Conservation (phyloP, 2,329 filamentous ascomycete species). For the Aplosporella prunicola region DNA sequence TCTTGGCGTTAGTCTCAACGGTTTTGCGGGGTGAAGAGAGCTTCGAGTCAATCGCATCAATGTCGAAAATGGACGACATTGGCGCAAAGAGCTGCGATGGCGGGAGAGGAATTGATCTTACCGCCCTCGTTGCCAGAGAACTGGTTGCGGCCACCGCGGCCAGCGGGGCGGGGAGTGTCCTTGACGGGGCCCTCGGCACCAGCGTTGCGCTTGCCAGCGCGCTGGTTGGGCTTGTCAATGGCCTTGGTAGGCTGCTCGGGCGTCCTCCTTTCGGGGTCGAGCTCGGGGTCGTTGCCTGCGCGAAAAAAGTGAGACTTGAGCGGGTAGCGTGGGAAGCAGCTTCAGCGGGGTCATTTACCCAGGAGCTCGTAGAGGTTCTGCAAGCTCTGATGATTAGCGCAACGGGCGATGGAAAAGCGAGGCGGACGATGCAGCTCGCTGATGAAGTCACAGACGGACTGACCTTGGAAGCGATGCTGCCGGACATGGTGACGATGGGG, state of each 20-base stretch:
- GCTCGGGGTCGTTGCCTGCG: conserved; percentile 61
- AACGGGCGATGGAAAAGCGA: neutral
- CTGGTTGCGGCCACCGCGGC: conserved; percentile 38
- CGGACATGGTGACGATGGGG: conserved; percentile 26
- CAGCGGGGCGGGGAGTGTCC: conserved; percentile 25
- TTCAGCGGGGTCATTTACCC: conserved; percentile 51
- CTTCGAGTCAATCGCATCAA: conserved; percentile 3
- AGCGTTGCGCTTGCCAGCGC: conserved; percentile 79
- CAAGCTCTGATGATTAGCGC: conserved; percentile 1
- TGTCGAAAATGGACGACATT: neutral
- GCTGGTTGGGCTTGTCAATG: conserved; percentile 71
- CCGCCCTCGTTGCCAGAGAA: conserved; percentile 76
- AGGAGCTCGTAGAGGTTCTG: conserved; percentile 98
- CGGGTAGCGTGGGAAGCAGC: conserved; percentile 12
- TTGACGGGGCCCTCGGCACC: conserved; percentile 57
- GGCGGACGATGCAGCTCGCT: neutral
- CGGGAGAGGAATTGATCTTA: conserved; percentile 53
- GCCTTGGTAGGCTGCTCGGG: conserved; percentile 75
- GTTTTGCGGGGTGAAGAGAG: neutral
- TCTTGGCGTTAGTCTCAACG: too few species aligned
- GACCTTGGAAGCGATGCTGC: conserved; percentile 34
- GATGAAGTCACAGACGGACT: conserved; percentile 16
- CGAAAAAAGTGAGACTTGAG: conserved; percentile 19
- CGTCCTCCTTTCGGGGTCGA: conserved; percentile 64
- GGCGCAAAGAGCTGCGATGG: neutral